phyloP scores from a whole-genome alignment of 2,329 filamentous ascomycete species.

The Aspergillus vadensis region DNA sequence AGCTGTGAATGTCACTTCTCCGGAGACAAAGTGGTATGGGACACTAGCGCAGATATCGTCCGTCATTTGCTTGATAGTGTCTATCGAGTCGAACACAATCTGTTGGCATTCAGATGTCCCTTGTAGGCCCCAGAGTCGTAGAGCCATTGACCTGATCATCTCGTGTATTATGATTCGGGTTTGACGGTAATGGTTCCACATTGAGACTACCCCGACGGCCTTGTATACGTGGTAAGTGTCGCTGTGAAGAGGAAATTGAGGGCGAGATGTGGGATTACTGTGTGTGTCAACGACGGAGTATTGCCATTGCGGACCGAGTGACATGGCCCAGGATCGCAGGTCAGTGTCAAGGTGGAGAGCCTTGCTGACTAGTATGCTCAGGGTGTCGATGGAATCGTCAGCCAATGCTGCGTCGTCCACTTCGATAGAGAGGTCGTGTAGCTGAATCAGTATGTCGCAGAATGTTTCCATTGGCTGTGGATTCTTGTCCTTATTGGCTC shows the following conservation, averaged over 20 bases:
- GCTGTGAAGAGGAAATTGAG: too few relatives aligned
- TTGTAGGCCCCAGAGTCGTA: conserved; percentile 17
- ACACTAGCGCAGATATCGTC: conserved; percentile 24
- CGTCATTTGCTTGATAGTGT: conserved; percentile 6
- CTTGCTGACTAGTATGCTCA: too few relatives aligned
- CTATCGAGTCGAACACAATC: background rate
- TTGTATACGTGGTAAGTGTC: too few relatives aligned
- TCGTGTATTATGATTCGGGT: too few relatives aligned
- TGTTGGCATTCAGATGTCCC: background rate
- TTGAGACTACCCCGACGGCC: too few relatives aligned
- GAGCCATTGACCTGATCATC: background rate
- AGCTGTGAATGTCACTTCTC: conserved; percentile 8
- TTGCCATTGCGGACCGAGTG: too few relatives aligned
- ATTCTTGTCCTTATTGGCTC: background rate
- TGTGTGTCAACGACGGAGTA: too few relatives aligned
- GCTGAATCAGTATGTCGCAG: background rate
- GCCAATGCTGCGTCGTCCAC: background rate
- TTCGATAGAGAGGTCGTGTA: background rate
- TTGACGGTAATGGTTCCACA: too few relatives aligned
- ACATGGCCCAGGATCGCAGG: too few relatives aligned
- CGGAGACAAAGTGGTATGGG: conserved; percentile 19
- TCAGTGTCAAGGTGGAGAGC: too few relatives aligned
- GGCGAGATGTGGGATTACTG: too few relatives aligned
- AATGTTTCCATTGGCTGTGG: background rate
- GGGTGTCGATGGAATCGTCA: too few relatives aligned